Percentiles rank a stretch among this genome's conserved stretches.
Evolutionary conservation across 306 rosid species (phyloP).

Genomic region (Quercus suber): DNA sequence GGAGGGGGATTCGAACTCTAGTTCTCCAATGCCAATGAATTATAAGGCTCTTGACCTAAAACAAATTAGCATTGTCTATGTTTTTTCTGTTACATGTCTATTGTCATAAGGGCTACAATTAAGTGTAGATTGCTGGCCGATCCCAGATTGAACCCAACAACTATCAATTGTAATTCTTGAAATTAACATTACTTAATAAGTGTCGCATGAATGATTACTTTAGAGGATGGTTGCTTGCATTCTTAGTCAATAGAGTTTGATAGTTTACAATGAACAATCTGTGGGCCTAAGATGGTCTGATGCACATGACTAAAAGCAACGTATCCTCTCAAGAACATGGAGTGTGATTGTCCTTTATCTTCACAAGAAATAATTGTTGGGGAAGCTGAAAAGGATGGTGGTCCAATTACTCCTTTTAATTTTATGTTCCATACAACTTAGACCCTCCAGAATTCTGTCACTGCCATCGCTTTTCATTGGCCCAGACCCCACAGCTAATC

Average conservation of each 20-base stretch:
- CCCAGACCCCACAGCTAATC: constrained; percentile 32
- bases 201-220: constrained; percentile 25
- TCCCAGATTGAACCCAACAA: neutral
- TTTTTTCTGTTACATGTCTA: neutral
- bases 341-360: constrained; percentile 37
- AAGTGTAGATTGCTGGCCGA: neutral
- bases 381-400: constrained; percentile 43
- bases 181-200: constrained; percentile 27
- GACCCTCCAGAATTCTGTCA: constrained; percentile 41
- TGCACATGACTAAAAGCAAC: constrained; percentile 54
- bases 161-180: neutral
- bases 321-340: constrained; percentile 57
- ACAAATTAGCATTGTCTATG: too few species aligned
- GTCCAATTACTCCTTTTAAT: constrained; percentile 45
- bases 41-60: too few species aligned
- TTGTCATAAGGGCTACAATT: neutral
- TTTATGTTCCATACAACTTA: constrained; percentile 27
- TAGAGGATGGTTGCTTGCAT: constrained; percentile 41
- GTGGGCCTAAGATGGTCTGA: constrained; percentile 58
- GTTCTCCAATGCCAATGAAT: too few species aligned
- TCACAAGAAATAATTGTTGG: constrained; percentile 41
- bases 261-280: constrained; percentile 33
- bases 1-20: too few species aligned
- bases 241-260: constrained; percentile 30
- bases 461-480: constrained; percentile 31